Conservation (phyloP, 441 rosid genomes). For the Brassica hybrid region DNA sequence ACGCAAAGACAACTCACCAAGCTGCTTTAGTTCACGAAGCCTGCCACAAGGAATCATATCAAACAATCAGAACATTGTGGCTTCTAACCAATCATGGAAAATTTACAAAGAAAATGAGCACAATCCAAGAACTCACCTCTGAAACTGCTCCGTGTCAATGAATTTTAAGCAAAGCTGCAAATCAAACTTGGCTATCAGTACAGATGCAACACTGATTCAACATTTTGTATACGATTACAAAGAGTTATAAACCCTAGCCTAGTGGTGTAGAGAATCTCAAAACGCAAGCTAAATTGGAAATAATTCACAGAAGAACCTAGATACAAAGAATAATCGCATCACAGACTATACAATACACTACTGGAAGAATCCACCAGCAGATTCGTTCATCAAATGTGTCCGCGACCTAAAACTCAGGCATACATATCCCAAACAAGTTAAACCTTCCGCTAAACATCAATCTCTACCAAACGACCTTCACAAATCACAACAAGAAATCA, state of each 20-base stretch:
- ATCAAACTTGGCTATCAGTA: slow-evolving; percentile 17
- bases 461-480: neutral
- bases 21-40: slow-evolving; percentile 93
- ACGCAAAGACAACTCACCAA: slow-evolving; percentile 58
- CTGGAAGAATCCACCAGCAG: neutral
- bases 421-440: slow-evolving; percentile 10
- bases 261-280: neutral
- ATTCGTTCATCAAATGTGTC: neutral
- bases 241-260: neutral
- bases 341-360: neutral
- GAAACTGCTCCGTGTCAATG: slow-evolving; percentile 92
- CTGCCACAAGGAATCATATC: slow-evolving; percentile 50
- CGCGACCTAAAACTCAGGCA: slow-evolving; percentile 9
- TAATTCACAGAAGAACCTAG: neutral
- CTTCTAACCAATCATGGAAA: neutral
- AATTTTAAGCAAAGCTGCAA: slow-evolving; percentile 75
- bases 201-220: neutral
- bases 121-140: slow-evolving; percentile 54
- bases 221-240: neutral
- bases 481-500: neutral
- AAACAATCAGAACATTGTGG: slow-evolving; percentile 16
- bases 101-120: neutral
- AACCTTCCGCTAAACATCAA: slow-evolving; percentile 24
- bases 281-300: neutral
- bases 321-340: slow-evolving; percentile 6